Base-by-base conservation (phyloP, 345 rosid species). In the Aethionema arabicum region DNA sequence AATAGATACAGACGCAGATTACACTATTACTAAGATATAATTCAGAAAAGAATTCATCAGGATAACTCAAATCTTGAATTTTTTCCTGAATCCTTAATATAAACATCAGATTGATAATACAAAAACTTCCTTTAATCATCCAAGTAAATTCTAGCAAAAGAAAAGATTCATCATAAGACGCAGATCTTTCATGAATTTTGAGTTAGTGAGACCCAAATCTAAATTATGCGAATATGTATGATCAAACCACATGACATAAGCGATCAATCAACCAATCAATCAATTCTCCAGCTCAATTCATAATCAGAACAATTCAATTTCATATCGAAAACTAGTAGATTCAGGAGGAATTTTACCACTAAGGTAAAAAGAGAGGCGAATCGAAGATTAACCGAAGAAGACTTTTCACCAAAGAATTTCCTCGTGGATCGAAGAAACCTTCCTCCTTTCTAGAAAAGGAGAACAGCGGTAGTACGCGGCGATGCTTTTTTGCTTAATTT, bases 311-410 rank as follows among this genome's bases (percentile, higher is more conserved):
- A 46, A 47, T 47, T 59, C 0, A 33, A 49, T 12, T 11, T 49
- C 56, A 61, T 61, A 52, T 52, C 42, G 49, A 32, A 63, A 43
- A 57, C 29, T 21, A 70, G 40, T 51, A 63, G 64, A 70, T 11
- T 65, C 7, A 52, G 7, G 16, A 50, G 6, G 30, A 57, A 45
- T 30, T 37, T 69, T 31, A 69, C 73, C 73, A 53, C n/a, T 14
- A 30, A 8, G 29, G 12, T 7, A n/a, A 13, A 14, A 33, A n/a
- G 42, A 31, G 21, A 45, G 11, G 2, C 6, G 36, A 35, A 63
- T 56, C 69, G 52, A 47, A 38, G 63, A 48, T 33, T 36, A 53
- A 67, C 16, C 53, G 11, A 21, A 5, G 53, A 59, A 52, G 32
- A 53, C 50, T 3, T 45, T 13, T 46, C 37, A n/a, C 27, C 5